These are phyloP conservation scores for Claviceps lovelessii DNA, from an alignment of 2,329 filamentous ascomycete genomes.

Conservation along the genomic window DNA sequence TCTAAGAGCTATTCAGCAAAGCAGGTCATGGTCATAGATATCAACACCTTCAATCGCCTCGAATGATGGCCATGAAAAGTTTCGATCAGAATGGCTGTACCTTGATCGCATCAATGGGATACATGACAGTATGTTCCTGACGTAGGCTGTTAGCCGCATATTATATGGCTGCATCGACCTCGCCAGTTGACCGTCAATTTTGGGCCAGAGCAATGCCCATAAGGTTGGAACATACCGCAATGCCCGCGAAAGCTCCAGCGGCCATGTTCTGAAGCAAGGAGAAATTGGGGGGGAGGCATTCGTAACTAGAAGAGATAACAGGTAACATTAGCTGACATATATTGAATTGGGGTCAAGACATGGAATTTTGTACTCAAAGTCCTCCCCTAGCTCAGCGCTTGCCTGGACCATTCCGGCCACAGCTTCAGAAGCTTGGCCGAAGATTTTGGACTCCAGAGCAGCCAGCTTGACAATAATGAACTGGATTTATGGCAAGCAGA, in stretches of 20 bases:
- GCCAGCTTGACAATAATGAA: constrained; percentile 34
- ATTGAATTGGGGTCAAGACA: background rate
- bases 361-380: constrained; percentile 44
- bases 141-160: constrained; percentile 7
- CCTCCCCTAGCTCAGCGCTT: constrained; percentile 47
- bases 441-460: constrained; percentile 44
- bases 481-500: background rate
- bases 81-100: constrained; percentile 30
- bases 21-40: background rate
- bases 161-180: background rate
- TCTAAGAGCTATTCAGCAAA: constrained; percentile 40
- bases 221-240: constrained; percentile 52
- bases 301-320: constrained; percentile 49
- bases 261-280: constrained; percentile 88
- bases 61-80: background rate
- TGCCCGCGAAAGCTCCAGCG: constrained; percentile 91
- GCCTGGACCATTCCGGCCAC: constrained; percentile 58
- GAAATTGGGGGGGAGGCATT: constrained; percentile 87
- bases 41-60: background rate
- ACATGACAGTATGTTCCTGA: constrained; percentile 98
- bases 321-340: background rate
- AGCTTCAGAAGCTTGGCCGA: constrained; percentile 51
- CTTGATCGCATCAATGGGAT: constrained; percentile 95
- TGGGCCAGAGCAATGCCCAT: background rate
- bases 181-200: background rate